Evolutionary conservation across 164 flowering plant species (phyloP), one percentile per base, ranked within the genome.

Genomic region (Macadamia tetraphylla): DNA sequence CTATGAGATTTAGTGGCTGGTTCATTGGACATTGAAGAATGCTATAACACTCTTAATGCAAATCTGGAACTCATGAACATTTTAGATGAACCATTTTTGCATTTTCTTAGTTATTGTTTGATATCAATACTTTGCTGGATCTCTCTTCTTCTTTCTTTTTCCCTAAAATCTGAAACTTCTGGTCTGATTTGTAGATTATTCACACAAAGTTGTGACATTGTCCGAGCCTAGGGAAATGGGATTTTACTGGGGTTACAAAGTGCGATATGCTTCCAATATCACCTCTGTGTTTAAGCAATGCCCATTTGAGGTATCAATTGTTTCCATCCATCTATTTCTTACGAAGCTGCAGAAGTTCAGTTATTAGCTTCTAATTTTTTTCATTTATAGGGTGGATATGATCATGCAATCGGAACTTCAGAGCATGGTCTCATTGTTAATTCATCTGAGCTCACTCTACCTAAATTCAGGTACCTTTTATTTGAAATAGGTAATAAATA

Each of bases 241-340:
- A 64, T 79, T 66, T 58, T 90, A 90, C 72, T 92, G 99, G 98
- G 99, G 99, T 12, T 94, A 90, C 74, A 92, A 74, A 77, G 99
- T 94, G 70, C 84, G 98, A 70, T 92, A 92, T 83, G 98, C 99
- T 69, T 70, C 94, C 35, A 86, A 81, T 77, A 68, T 94, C 62
- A 88, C 86, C 67, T 84, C 92, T 58, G 87, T 87, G 44, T 79
- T 88, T 70, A 84, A 78, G 53, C 81, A 80, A 67, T 83, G 94
- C 80, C 89, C 94, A 40, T 85, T 79, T 74, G 72, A 90, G 97
- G 99, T 94, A 76, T 65, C 63, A 42, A 42, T 63, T 62, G 55
- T 64, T 63, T 7, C 30, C 9, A 15, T 30, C 32, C 29, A 65
- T 42, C 49, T 59, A 29, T 49, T 70, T 29, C 55, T 51, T 70